Conservation (phyloP, 2,329 filamentous ascomycete genomes). For the Fusarium lyarnte region DNA sequence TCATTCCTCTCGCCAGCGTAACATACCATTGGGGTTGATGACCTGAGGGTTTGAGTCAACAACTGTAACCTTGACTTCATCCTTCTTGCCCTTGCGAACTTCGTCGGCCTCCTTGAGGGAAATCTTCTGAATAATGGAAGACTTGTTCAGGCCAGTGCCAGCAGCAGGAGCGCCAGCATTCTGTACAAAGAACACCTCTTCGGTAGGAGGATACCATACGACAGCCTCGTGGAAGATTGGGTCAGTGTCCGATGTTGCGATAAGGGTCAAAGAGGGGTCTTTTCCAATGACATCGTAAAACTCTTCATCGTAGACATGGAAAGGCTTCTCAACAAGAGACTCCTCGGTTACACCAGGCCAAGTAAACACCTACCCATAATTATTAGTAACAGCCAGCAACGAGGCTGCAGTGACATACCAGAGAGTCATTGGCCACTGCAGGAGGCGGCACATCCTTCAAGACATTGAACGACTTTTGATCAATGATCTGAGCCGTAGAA, state of each 20-base stretch:
- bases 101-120: slow-evolving; percentile 54
- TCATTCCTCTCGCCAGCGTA: accelerated
- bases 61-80: slow-evolving; percentile 53
- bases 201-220: slow-evolving; percentile 58
- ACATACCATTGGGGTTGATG: slow-evolving; percentile 59
- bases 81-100: slow-evolving; percentile 28
- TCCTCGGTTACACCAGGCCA: slow-evolving; percentile 36
- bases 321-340: slow-evolving; percentile 28
- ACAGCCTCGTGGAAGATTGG: slow-evolving; percentile 66
- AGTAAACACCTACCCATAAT: neutral
- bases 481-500: slow-evolving; percentile 32
- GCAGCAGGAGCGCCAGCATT: slow-evolving; percentile 58
- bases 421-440: slow-evolving; percentile 23
- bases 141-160: slow-evolving; percentile 62
- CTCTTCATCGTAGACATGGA: slow-evolving; percentile 55
- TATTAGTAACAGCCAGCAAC: neutral
- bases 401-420: slow-evolving; percentile 1
- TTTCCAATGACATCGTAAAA: slow-evolving; percentile 60
- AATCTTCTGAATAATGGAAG: slow-evolving; percentile 61
- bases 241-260: slow-evolving; percentile 56
- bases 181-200: slow-evolving; percentile 65
- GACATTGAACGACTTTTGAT: slow-evolving; percentile 38
- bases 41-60: slow-evolving; percentile 57
- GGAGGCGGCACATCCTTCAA: slow-evolving; percentile 33
- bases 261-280: slow-evolving; percentile 59